Conservation (phyloP, 257 asterid species). For the Coffea canephora region DNA sequence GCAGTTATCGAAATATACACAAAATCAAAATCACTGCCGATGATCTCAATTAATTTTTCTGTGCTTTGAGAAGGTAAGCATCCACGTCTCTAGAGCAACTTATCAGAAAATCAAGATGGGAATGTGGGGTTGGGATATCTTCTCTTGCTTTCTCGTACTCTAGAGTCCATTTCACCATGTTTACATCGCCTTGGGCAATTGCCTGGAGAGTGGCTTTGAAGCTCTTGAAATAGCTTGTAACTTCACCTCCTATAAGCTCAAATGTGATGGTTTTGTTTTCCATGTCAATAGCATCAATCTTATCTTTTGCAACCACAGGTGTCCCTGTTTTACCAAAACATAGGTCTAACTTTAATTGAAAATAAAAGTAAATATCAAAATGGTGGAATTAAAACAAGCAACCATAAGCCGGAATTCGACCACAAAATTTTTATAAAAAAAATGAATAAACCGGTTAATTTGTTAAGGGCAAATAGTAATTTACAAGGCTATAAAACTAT, state of each 20-base stretch:
- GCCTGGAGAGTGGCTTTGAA: conserved; percentile 47
- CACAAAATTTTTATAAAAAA: too few species aligned
- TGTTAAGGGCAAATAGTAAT: neutral
- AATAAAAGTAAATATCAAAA: neutral
- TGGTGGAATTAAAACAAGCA: neutral
- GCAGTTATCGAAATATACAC: neutral
- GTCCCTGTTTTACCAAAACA: conserved; percentile 18
- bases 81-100: conserved; percentile 42
- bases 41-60: neutral
- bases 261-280: conserved; percentile 39
- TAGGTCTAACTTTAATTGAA: neutral
- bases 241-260: conserved; percentile 55
- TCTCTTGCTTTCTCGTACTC: conserved; percentile 56
- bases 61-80: conserved; percentile 40
- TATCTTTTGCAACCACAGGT: conserved; percentile 49
- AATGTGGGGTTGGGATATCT: conserved; percentile 42
- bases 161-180: conserved; percentile 43
- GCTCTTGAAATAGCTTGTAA: conserved; percentile 43
- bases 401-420: conserved; percentile 23
- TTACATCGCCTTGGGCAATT: conserved; percentile 13
- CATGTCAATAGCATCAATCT: conserved; percentile 47
- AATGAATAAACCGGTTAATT: neutral
- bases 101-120: conserved; percentile 44
- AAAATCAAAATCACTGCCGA: neutral
- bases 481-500: neutral